These are phyloP conservation scores for Wickerhamiella kazuoi DNA, from an alignment of 805 yeast genomes.

Conservation along the genomic window DNA sequence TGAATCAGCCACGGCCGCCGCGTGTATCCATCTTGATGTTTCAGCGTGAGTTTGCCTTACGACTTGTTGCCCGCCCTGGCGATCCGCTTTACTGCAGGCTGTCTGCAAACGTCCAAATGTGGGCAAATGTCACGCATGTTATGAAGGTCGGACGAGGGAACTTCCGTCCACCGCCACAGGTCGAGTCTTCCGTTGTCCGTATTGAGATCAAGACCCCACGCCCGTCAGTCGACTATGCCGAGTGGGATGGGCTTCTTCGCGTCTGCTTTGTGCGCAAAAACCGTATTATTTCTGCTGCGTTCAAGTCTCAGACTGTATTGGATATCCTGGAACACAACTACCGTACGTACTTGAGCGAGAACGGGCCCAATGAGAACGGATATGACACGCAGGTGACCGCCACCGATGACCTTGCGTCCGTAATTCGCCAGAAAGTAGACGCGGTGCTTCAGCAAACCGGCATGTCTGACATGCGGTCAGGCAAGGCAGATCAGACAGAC, in stretches of 20 bases:
- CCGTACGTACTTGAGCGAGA: slow-evolving; percentile 48
- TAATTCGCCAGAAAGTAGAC: slow-evolving; percentile 54
- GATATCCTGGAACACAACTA: slow-evolving; percentile 78
- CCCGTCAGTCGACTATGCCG: slow-evolving; percentile 84
- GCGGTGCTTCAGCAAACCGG: slow-evolving; percentile 66
- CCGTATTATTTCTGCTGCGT: slow-evolving; percentile 81
- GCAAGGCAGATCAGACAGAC: slow-evolving; percentile 90
- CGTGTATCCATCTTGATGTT: slow-evolving; percentile 91
- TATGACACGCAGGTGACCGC: slow-evolving; percentile 26
- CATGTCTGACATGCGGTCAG: slow-evolving; percentile 69
- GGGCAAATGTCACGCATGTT: slow-evolving; percentile 97
- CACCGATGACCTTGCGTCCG: slow-evolving; percentile 21
- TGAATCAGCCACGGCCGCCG: slow-evolving; percentile 86
- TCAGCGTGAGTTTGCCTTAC: slow-evolving; percentile 90
- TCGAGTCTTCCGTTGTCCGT: slow-evolving; percentile 89
- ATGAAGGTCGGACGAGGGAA: slow-evolving; percentile 97
- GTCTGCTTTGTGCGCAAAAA: slow-evolving; percentile 87
- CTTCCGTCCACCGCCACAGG: slow-evolving; percentile 97
- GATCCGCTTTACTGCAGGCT: slow-evolving; percentile 81
- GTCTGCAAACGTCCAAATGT: slow-evolving; percentile 96
- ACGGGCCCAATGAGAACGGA: slow-evolving; percentile 27
- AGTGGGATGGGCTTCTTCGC: slow-evolving; percentile 92
- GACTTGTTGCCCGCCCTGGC: slow-evolving; percentile 92
- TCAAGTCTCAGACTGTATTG: slow-evolving; percentile 62
- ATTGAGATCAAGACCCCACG: slow-evolving; percentile 83